phyloP scores from a whole-genome alignment of 73 alveolate genomes.

The Paramecium tetraurelia region DNA sequence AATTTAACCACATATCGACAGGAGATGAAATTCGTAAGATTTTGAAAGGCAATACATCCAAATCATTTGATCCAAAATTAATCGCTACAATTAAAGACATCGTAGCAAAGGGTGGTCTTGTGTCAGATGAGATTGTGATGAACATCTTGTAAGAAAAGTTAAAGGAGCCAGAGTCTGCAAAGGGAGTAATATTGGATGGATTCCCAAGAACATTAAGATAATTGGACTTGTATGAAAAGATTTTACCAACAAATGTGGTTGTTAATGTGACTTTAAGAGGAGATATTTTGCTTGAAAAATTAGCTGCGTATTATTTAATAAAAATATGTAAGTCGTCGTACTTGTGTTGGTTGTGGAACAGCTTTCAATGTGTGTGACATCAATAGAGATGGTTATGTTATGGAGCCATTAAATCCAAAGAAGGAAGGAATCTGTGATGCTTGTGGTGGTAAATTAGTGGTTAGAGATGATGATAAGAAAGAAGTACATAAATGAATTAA shows the following conservation, averaged over 20 bases:
- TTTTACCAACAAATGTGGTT: constrained; percentile 56
- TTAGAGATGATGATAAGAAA: constrained; percentile 62
- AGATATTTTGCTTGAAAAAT: constrained; percentile 52
- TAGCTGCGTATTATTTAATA: constrained; percentile 26
- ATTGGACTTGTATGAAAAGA: constrained; percentile 55
- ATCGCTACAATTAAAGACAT: constrained; percentile 68
- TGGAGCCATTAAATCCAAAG: constrained; percentile 65
- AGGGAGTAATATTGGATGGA: constrained; percentile 94
- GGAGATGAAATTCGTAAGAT: constrained; percentile 66
- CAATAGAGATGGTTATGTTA: constrained; percentile 61
- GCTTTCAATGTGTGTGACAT: constrained; percentile 56
- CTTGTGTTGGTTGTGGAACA: constrained; percentile 55
- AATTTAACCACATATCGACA: constrained; percentile 59
- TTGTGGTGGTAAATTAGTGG: constrained; percentile 52
- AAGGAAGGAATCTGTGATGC: constrained; percentile 61
- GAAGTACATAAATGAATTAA: constrained; percentile 3
- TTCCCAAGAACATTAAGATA: constrained; percentile 87
- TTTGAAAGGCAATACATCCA: constrained; percentile 53
- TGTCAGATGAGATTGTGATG: constrained; percentile 92
- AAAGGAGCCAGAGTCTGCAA: constrained; percentile 88
- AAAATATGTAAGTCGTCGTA: constrained; percentile 42
- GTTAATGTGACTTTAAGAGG: constrained; percentile 55
- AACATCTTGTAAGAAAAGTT: constrained; percentile 86
- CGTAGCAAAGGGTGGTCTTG: constrained; percentile 92
- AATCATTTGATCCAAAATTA: constrained; percentile 46